These are phyloP conservation scores for Rosa lucieae DNA, from an alignment of 306 rosid genomes.

Conservation along the genomic window DNA sequence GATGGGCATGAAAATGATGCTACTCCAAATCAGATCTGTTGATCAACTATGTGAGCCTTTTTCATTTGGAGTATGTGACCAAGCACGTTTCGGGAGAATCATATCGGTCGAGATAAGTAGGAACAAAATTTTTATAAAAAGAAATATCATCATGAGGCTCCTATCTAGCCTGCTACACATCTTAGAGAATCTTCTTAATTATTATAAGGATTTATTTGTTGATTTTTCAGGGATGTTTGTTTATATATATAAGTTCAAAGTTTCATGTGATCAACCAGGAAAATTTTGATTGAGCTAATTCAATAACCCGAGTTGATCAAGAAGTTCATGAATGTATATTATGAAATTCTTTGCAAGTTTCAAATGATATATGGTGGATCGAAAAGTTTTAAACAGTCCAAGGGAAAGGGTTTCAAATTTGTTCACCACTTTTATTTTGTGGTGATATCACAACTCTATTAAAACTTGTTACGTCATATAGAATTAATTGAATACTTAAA, in stretches of 20 bases:
- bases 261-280: not conserved
- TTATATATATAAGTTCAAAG: not conserved
- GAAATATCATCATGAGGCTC: slow-evolving; percentile 1
- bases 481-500: too few species aligned
- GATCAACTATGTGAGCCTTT: not conserved
- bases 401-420: not conserved
- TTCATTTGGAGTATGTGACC: slow-evolving; percentile 1
- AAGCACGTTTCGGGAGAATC: slow-evolving; percentile 14
- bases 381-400: not conserved
- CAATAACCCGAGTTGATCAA: not conserved
- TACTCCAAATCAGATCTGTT: slow-evolving; percentile 11
- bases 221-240: not conserved
- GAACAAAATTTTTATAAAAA: not conserved
- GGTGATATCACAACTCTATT: too few species aligned
- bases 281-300: not conserved
- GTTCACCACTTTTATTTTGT: too few species aligned
- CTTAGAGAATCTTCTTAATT: not conserved
- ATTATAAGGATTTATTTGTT: not conserved
- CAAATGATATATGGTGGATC: not conserved
- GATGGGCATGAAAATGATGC: slow-evolving; percentile 19
- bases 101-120: not conserved
- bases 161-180: slow-evolving; percentile 2
- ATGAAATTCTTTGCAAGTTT: not conserved
- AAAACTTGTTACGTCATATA: too few species aligned
- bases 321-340: not conserved